Evolutionary conservation across 2,329 filamentous ascomycete species (phyloP), one percentile per base, ranked within the genome.

Genomic region (Pseudophaeomoniella oleicola): DNA sequence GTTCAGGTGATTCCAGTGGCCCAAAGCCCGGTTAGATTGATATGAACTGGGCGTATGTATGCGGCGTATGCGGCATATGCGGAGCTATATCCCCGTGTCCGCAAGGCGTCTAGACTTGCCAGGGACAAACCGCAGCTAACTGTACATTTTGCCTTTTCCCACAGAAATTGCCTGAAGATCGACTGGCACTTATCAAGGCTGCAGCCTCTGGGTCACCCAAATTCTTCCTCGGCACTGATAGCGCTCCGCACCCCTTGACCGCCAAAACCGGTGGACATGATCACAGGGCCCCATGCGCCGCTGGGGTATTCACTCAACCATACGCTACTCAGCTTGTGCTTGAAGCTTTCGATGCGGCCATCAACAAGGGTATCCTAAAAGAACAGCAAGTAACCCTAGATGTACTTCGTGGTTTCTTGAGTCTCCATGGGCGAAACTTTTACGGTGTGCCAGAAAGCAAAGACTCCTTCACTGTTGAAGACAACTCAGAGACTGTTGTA

Each of bases 71-170:
- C n/a, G n/a, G n/a, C n/a, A n/a, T n/a, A n/a, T n/a, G n/a, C n/a
- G n/a, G n/a, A n/a, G n/a, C n/a, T n/a, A n/a, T n/a, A n/a, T n/a
- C n/a, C n/a, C n/a, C n/a, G n/a, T n/a, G n/a, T n/a, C n/a, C n/a
- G n/a, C n/a, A n/a, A n/a, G n/a, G n/a, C n/a, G n/a, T n/a, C n/a
- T n/a, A n/a, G n/a, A n/a, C n/a, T n/a, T n/a, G n/a, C n/a, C n/a
- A n/a, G n/a, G n/a, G n/a, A n/a, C n/a, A n/a, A n/a, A n/a, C n/a
- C n/a, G n/a, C n/a, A n/a, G n/a, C n/a, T n/a, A n/a, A n/a, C n/a
- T n/a, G n/a, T n/a, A n/a, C n/a, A n/a, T n/a, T n/a, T n/a, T 83
- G 78, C 63, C 83, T 83, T 54, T 78, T 78, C 4, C 73, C 81
- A 19, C 74, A 79, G 35, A 83, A 83, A 63, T 77, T 73, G 22